phyloP scores from a whole-genome alignment of 2,329 filamentous ascomycete genomes.

The Lecanoromycetidae sp. region DNA sequence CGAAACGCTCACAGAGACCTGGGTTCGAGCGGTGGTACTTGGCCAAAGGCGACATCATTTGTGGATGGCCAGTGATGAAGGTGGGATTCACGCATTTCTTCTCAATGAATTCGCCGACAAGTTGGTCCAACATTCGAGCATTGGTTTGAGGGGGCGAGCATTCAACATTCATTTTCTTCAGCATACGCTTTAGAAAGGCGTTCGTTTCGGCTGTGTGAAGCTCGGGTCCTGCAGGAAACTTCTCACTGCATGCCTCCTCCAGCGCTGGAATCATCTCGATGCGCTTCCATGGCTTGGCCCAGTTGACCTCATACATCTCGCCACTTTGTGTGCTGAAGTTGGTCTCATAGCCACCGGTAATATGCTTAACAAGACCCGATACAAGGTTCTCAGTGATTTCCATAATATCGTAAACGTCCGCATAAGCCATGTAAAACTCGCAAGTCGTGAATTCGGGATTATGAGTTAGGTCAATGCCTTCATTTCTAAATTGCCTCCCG shows the following conservation, averaged over 20 bases:
- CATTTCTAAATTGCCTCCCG: slow-evolving; percentile 90
- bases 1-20: slow-evolving; percentile 91
- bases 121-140: slow-evolving; percentile 88
- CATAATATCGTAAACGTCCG: slow-evolving; percentile 85
- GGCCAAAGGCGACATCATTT: slow-evolving; percentile 89
- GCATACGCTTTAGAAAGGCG: slow-evolving; percentile 69
- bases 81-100: slow-evolving; percentile 87
- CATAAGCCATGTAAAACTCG: slow-evolving; percentile 94
- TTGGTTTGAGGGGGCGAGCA: slow-evolving; percentile 87
- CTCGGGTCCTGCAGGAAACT: slow-evolving; percentile 80
- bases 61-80: slow-evolving; percentile 72
- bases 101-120: slow-evolving; percentile 90
- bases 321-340: slow-evolving; percentile 77
- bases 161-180: slow-evolving; percentile 83
- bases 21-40: slow-evolving; percentile 77
- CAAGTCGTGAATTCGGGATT: slow-evolving; percentile 97
- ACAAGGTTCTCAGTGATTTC: slow-evolving; percentile 86
- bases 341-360: slow-evolving; percentile 76
- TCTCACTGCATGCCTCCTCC: slow-evolving; percentile 80
- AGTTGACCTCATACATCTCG: slow-evolving; percentile 84
- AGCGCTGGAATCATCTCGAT: slow-evolving; percentile 93
- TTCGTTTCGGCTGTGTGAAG: slow-evolving; percentile 83
- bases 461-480: slow-evolving; percentile 83
- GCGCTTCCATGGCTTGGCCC: slow-evolving; percentile 85
- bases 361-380: slow-evolving; percentile 72